Base-by-base conservation (phyloP, 768 basidiomycete species). In the Gyrodon lividus region DNA sequence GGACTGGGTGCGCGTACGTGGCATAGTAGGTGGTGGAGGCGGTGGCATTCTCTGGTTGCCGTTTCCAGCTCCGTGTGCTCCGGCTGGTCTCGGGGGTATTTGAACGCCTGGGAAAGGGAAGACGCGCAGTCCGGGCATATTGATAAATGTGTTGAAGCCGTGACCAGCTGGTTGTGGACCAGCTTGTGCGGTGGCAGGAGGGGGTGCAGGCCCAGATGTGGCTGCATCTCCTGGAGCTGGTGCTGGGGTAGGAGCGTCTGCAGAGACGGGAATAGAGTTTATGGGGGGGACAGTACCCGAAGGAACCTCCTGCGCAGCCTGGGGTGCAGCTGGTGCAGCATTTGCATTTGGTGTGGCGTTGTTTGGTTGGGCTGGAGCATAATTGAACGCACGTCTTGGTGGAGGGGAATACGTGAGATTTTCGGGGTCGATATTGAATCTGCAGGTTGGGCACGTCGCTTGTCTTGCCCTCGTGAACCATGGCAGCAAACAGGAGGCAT, bases 401-500 rank as follows among this genome's bases (percentile, higher is more conserved):
- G 23, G 54, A 2, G 62, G 59, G 31, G 59, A 59, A 48, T 74
- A 81, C 0, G 87, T 89, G 41, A 90, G 66, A 50, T 84, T 84
- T 49, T 89, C 83, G 0, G 89, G 89, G 61, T 92, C 89, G 48
- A 92, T 80, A 56, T 92, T 84, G 60, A 92, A 92, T 55, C 89
- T 73, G 68, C 89, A 92, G 0, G 87, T 87, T 0, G 89, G 89
- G 58, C 89, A 92, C 2, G 89, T 91, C 17, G 89, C 90, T 57
- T 87, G 86, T 38, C 75, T 77, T 10, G 88, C 86, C 51, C 86
- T 75, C 3, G 89, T 81, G 66, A 92, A 92, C 89, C 89, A 92
- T 1, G 89, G 89, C 9, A 87, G 64, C 31, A 92, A 78, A 67
- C 89, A 92, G 0, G 82, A 74, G 1, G 86, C 79, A 58, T 92